Base-by-base conservation (phyloP, 768 basidiomycete species). In the Galerina marginata region DNA sequence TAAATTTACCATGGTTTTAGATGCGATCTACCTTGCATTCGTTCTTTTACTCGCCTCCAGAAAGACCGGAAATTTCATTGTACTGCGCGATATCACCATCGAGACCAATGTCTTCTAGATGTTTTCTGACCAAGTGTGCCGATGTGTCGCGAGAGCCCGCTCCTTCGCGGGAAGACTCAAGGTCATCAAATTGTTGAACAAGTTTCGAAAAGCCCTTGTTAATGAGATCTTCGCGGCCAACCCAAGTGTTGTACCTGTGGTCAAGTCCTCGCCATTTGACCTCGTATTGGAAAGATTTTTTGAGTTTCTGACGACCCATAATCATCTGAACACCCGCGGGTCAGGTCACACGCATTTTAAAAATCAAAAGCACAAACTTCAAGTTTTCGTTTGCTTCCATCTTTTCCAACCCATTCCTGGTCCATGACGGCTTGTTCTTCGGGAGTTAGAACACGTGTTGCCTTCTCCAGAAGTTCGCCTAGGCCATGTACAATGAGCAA, bases 61-160 rank as follows among this genome's bases (percentile, higher is more conserved):
- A 96, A 46, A 98, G 79, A 40, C 96, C 96, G 38, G 87, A 86
- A 70, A 98, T 95, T 77, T 99, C 96, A 70, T 97, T 96, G 77
- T 99, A 98, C 75, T 97, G 94, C 10, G 96, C 96, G 61, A 98
- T 98, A 78, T 98, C 94, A 44, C 96, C 96, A 77, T 98, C 94
- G 40, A 99, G 82, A 38, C 96, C 96, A 65, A 99, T 93, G 66
- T 95, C 95, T 75, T 97, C 95, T 47, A 99, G 78, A 67, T 96
- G 93, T 75, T 95, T 93, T 65, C 96, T 85, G 48, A 98, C 92
- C 48, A 92, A 78, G 67, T 88, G 83, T 14, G 86, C 85, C 38
- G 88, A 77, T 5, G 95, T 96, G 66, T 99, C 96, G 44, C 95
- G 88, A 33, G 90, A 79, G 51, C 96, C 96, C 58, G 96, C 95